Conservation (phyloP, 2,329 filamentous ascomycete species). For the Coniochaeta sp. region DNA sequence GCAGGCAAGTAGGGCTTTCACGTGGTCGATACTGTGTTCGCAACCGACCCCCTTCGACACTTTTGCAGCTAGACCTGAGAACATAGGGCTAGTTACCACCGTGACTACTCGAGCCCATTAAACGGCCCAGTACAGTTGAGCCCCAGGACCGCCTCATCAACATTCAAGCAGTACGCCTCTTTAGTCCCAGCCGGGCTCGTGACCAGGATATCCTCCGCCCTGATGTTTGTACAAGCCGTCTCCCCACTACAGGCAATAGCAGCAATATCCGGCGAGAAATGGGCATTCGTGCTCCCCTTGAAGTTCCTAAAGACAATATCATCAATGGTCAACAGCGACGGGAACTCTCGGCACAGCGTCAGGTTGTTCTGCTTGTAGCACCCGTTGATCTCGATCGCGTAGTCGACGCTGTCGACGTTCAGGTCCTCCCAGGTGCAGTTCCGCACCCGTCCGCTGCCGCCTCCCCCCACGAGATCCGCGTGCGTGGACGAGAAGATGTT, state of each 20-base stretch:
- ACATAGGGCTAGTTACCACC: no score
- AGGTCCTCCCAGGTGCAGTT: slow-evolving; percentile 56
- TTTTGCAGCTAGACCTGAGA: no score
- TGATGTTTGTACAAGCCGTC: slow-evolving; percentile 13
- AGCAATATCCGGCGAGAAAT: slow-evolving; percentile 16
- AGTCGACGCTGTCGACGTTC: slow-evolving; percentile 50
- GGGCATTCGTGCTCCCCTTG: slow-evolving; percentile 32
- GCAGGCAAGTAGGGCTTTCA: no score
- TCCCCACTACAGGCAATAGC: slow-evolving; percentile 17
- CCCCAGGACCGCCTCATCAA: slow-evolving; percentile 13
- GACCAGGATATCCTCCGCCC: slow-evolving; percentile 14
- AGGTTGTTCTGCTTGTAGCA: slow-evolving; percentile 44
- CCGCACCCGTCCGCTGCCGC: slow-evolving; percentile 47
- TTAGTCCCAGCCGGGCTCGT: slow-evolving; percentile 13
- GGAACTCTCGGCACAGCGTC: slow-evolving; percentile 52
- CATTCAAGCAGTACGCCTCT: slow-evolving; percentile 17
- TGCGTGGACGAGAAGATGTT: slow-evolving; percentile 18
- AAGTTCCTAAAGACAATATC: slow-evolving; percentile 46
- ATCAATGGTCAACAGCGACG: slow-evolving; percentile 44
- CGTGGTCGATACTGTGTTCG: no score
- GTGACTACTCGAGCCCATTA: slow-evolving; percentile 7
- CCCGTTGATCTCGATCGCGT: slow-evolving; percentile 47
- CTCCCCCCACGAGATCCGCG: slow-evolving; percentile 48
- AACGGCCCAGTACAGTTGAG: slow-evolving; percentile 11
- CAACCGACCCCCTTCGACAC: no score